These are phyloP conservation scores for Panaeolus cyanescens DNA, from an alignment of 768 basidiomycete genomes.

Conservation along the genomic window DNA sequence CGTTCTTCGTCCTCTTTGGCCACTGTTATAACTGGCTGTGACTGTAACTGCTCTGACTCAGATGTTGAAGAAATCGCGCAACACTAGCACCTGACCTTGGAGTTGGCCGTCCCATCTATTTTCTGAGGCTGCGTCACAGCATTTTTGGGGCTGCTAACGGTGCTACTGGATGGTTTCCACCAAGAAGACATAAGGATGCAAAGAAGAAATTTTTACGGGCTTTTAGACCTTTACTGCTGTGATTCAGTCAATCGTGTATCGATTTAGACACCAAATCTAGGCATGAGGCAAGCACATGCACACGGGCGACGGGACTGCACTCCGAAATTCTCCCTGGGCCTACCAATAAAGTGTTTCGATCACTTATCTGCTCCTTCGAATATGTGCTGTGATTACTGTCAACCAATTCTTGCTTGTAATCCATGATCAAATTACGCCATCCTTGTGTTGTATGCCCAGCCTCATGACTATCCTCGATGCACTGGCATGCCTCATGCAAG, in stretches of 20 bases:
- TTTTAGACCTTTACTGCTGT: neutral
- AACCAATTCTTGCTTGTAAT: neutral
- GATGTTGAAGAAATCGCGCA: too few relatives aligned
- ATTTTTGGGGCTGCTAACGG: neutral
- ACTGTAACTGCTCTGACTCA: too few relatives aligned
- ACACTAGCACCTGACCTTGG: too few relatives aligned
- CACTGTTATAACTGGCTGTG: neutral
- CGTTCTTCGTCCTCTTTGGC: neutral
- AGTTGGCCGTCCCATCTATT: too few relatives aligned
- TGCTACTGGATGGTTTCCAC: neutral
- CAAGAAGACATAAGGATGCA: neutral
- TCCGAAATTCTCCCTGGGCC: too few relatives aligned
- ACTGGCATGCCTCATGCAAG: neutral
- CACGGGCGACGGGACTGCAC: too few relatives aligned
- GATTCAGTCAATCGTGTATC: neutral
- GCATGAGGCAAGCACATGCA: neutral
- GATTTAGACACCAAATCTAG: neutral
- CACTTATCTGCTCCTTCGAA: neutral
- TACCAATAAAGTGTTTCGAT: neutral
- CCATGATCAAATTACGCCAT: neutral
- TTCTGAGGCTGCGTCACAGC: neutral
- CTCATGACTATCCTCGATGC: neutral
- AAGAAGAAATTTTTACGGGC: neutral
- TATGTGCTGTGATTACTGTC: neutral
- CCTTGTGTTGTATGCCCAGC: neutral